phyloP scores from a whole-genome alignment of 352 stramenopile genomes.

The Phytophthora pistaciae region DNA sequence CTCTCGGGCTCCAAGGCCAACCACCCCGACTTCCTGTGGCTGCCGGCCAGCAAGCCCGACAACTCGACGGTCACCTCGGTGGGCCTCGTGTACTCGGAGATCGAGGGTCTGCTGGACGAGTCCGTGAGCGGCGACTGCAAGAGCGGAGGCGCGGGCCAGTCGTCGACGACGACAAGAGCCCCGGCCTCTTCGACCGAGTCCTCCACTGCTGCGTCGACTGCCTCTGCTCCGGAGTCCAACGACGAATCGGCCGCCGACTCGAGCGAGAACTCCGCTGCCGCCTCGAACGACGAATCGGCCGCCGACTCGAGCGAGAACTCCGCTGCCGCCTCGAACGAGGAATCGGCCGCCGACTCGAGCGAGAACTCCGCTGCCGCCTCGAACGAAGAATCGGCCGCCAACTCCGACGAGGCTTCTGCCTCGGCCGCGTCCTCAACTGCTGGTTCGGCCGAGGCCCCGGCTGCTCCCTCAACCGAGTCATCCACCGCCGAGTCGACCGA shows the following conservation, averaged over 20 bases:
- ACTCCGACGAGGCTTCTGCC: neutral
- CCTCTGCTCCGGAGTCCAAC: neutral
- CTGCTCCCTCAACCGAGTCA: neutral
- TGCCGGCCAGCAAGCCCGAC: constrained; percentile 55
- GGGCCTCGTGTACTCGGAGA: constrained; percentile 59
- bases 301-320: too few species aligned
- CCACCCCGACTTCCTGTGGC: constrained; percentile 81
- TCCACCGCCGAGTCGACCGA: neutral
- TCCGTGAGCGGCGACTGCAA: constrained; percentile 43
- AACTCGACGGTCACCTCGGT: constrained; percentile 45
- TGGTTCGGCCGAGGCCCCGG: neutral
- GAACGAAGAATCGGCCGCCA: neutral
- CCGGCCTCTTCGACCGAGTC: constrained; percentile 17
- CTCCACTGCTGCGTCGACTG: constrained; percentile 6
- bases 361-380: neutral
- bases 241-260: too few species aligned
- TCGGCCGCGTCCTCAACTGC: neutral
- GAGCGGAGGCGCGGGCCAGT: constrained; percentile 9
- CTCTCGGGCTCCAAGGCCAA: constrained; percentile 55
- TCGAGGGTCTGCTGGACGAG: constrained; percentile 51
- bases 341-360: neutral
- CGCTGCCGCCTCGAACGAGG: neutral
- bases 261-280: neutral
- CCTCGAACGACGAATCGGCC: too few species aligned
- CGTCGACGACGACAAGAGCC: neutral